These are phyloP conservation scores for Sporobolus alterniflorus DNA, from an alignment of 202 grass and related monocot genomes.

Conservation along the genomic window DNA sequence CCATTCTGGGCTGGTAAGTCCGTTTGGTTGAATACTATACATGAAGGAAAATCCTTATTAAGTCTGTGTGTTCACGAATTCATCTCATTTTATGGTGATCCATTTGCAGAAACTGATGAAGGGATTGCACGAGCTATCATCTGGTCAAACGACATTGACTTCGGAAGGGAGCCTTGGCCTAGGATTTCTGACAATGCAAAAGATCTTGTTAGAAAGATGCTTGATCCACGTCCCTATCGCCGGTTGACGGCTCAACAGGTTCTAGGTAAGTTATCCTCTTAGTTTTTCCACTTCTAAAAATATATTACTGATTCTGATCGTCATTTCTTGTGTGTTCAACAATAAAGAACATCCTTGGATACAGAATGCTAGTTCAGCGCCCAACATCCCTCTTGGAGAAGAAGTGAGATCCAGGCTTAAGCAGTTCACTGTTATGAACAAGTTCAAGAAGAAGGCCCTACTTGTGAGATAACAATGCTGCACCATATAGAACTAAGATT, in stretches of 20 bases:
- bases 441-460: slow-evolving; percentile 80
- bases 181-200: slow-evolving; percentile 90
- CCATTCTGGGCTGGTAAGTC: slow-evolving; percentile 91
- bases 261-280: slow-evolving; percentile 48
- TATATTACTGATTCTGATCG: slow-evolving; percentile 15
- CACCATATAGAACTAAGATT: neutral
- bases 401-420: slow-evolving; percentile 65
- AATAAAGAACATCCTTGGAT: slow-evolving; percentile 73
- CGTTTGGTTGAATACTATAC: neutral
- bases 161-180: slow-evolving; percentile 82
- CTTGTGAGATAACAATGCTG: slow-evolving; percentile 30
- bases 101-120: slow-evolving; percentile 80
- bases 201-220: slow-evolving; percentile 87
- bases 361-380: slow-evolving; percentile 64
- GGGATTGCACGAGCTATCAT: slow-evolving; percentile 93
- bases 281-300: neutral
- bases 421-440: slow-evolving; percentile 86
- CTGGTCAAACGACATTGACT: slow-evolving; percentile 51
- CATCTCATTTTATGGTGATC: neutral
- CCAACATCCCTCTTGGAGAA: slow-evolving; percentile 70
- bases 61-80: neutral
- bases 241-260: slow-evolving; percentile 80
- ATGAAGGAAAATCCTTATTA: neutral
- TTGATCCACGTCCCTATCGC: slow-evolving; percentile 68
- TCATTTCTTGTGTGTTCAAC: neutral